phyloP scores from a whole-genome alignment of 1,284 basidiomycete genomes.

The Trichosporon ovoides region DNA sequence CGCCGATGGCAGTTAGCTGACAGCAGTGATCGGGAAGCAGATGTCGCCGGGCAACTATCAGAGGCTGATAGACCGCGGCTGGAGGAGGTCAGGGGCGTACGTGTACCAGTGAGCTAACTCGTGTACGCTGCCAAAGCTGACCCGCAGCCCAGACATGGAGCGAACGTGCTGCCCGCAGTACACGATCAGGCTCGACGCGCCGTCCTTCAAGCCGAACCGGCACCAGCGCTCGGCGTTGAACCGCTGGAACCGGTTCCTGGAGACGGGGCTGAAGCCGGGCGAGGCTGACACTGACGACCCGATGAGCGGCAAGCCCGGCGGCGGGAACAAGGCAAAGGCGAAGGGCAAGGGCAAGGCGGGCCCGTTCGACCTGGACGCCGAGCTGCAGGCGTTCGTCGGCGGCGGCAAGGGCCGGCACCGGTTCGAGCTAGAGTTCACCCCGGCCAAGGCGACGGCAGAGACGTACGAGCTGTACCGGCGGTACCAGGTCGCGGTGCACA shows the following conservation, averaged over 20 bases:
- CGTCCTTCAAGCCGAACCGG: conserved; percentile 66
- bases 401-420: conserved; percentile 20
- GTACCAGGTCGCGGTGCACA: conserved; percentile 74
- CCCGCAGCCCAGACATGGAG: conserved; percentile 66
- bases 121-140: conserved; percentile 13
- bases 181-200: conserved; percentile 78
- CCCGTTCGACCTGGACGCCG: conserved; percentile 30
- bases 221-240: conserved; percentile 66
- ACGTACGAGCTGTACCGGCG: conserved; percentile 70
- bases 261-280: conserved; percentile 13
- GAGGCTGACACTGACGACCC: background rate
- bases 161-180: conserved; percentile 87
- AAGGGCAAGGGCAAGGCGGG: conserved; percentile 30
- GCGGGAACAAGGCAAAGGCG: background rate
- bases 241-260: conserved; percentile 63
- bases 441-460: conserved; percentile 67
- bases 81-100: conserved; percentile 77
- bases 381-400: conserved; percentile 34
- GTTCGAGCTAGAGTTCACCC: conserved; percentile 59
- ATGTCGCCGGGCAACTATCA: conserved; percentile 44
- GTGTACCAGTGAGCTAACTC: conserved; percentile 50
- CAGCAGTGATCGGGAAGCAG: background rate
- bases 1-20: background rate
- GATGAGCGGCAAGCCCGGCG: background rate
- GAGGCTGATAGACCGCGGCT: conserved; percentile 73